These are phyloP conservation scores for Centella asiatica DNA, from an alignment of 129 eudicot genomes.

Conservation along the genomic window DNA sequence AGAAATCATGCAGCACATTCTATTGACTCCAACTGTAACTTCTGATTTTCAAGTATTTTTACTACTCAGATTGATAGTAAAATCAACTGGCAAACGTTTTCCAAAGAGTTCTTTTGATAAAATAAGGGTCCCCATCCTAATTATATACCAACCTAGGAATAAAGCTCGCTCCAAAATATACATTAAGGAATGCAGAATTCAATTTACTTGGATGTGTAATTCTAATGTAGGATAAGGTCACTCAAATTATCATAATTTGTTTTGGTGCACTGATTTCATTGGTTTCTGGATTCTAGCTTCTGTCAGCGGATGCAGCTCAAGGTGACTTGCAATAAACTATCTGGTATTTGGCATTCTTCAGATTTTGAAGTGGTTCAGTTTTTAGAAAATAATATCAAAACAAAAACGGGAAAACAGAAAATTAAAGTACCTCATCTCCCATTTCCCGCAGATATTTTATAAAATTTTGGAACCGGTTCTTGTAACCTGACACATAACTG, in stretches of 20 bases:
- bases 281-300: too few species aligned
- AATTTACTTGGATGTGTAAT: background rate
- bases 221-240: background rate
- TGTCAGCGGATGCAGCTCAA: background rate
- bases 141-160: background rate
- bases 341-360: background rate
- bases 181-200: background rate
- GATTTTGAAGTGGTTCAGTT: background rate
- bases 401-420: background rate
- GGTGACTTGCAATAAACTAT: background rate
- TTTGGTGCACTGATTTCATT: background rate
- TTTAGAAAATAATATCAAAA: background rate
- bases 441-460: slow-evolving; percentile 88
- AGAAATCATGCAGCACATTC: background rate
- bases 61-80: background rate
- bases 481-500: slow-evolving; percentile 95
- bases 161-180: background rate
- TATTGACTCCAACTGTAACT: background rate
- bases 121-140: slow-evolving; percentile 2
- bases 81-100: background rate
- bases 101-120: background rate
- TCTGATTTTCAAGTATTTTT: background rate
- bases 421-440: slow-evolving; percentile 87
- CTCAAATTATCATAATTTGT: background rate
- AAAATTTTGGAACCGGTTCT: slow-evolving; percentile 92